Conservation (phyloP, 257 asterid genomes). For the Plantago ovata region DNA sequence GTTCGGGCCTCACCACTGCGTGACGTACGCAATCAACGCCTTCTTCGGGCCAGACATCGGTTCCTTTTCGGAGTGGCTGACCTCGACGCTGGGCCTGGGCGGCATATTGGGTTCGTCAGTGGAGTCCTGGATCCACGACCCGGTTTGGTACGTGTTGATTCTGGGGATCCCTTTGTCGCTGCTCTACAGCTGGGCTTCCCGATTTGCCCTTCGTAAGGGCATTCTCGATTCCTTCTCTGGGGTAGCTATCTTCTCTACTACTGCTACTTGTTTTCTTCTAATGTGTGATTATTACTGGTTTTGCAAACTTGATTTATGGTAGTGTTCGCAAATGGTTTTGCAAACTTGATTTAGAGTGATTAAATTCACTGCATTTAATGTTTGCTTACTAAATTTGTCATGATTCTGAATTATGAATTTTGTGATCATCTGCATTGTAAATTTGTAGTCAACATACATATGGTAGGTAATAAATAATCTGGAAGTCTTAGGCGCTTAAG, state of each 20-base stretch:
- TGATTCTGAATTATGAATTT: constrained; percentile 14
- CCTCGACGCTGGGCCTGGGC: constrained; percentile 63
- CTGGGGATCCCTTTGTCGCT: constrained; percentile 67
- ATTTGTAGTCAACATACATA: no score
- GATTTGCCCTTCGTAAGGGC: constrained; percentile 49
- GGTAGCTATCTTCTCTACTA: constrained; percentile 34
- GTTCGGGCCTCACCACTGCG: constrained; percentile 90
- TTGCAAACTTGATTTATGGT: no score
- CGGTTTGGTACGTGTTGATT: constrained; percentile 57
- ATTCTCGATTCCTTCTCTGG: constrained; percentile 73
- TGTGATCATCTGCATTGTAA: background rate
- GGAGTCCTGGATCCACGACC: constrained; percentile 81
- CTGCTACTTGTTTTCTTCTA: no score
- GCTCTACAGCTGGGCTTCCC: constrained; percentile 52
- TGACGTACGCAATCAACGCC: constrained; percentile 76
- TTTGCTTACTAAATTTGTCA: no score
- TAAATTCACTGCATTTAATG: no score
- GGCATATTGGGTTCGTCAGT: constrained; percentile 51
- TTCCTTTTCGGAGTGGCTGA: constrained; percentile 83
- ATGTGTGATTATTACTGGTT: no score
- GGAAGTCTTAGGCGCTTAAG: no score
- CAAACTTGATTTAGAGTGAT: no score
- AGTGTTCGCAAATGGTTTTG: no score
- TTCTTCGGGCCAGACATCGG: constrained; percentile 98
- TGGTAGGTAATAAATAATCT: no score